Conservation (phyloP, 768 basidiomycete species). For the Russula earlei region DNA sequence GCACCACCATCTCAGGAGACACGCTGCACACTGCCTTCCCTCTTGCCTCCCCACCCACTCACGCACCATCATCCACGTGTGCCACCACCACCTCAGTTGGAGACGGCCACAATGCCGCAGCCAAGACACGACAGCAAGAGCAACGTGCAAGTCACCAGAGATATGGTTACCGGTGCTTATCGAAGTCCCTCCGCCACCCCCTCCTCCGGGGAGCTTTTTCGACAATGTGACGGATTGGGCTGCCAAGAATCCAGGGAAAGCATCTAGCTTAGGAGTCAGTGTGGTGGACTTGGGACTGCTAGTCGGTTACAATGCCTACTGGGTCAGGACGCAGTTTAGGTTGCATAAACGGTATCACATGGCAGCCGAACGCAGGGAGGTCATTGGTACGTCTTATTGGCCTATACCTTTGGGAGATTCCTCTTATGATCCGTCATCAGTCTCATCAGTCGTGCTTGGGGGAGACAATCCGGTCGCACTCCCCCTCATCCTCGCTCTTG, state of each 20-base stretch:
- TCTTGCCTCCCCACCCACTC: too few species aligned
- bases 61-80: too few species aligned
- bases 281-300: slow-evolving; percentile 50
- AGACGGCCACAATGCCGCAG: too few species aligned
- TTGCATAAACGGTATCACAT: too few species aligned
- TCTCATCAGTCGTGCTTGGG: slow-evolving; percentile 64
- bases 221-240: slow-evolving; percentile 44
- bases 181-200: slow-evolving; percentile 63
- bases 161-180: slow-evolving; percentile 60
- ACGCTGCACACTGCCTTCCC: too few species aligned
- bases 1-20: too few species aligned
- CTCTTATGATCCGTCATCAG: slow-evolving; percentile 8
- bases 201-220: slow-evolving; percentile 39
- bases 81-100: too few species aligned
- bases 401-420: not conserved
- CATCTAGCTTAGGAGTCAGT: too few species aligned
- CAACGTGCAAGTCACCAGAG: too few species aligned
- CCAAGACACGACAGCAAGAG: too few species aligned
- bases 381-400: slow-evolving; percentile 32
- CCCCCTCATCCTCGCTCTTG: slow-evolving; percentile 65
- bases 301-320: slow-evolving; percentile 40
- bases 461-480: slow-evolving; percentile 65
- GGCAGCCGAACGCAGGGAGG: slow-evolving; percentile 32
- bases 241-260: slow-evolving; percentile 41
- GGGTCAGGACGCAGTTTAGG: slow-evolving; percentile 20